phyloP scores from a whole-genome alignment of 2,329 filamentous ascomycete species.

The Aspergillus sp. region DNA sequence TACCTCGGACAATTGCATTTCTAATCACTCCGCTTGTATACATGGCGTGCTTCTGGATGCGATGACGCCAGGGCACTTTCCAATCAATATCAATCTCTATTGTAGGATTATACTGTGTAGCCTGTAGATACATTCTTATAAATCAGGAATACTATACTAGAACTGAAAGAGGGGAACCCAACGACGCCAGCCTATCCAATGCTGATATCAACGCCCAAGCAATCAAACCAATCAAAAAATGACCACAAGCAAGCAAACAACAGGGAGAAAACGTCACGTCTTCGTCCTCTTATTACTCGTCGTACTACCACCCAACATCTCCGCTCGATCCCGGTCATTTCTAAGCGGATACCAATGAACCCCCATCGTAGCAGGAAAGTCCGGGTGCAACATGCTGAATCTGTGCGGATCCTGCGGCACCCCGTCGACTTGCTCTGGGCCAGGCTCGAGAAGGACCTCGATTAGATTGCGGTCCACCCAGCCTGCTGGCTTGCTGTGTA shows the following conservation, averaged over 20 bases:
- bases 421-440: conserved; percentile 23
- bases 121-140: not conserved
- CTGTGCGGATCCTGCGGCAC: conserved; percentile 26
- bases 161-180: too few species aligned
- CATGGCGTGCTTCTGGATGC: not conserved
- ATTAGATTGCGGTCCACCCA: conserved; percentile 38
- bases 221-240: not conserved
- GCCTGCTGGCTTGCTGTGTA: conserved; percentile 31
- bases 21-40: not conserved
- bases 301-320: not conserved
- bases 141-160: not conserved
- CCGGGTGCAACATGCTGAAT: conserved; percentile 37
- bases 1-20: not conserved
- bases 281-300: conserved; percentile 2
- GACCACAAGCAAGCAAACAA: not conserved
- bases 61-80: not conserved
- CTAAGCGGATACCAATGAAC: conserved; percentile 37
- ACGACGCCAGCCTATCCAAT: too few species aligned
- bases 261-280: not conserved
- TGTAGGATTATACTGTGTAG: too few species aligned
- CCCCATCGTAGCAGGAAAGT: conserved; percentile 38
- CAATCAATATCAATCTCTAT: too few species aligned
- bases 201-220: too few species aligned
- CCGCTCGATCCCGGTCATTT: not conserved
- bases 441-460: conserved; percentile 31